Evolutionary conservation across 2,329 filamentous ascomycete species (phyloP).

Genomic region (Pseudopyricularia cyperi): DNA sequence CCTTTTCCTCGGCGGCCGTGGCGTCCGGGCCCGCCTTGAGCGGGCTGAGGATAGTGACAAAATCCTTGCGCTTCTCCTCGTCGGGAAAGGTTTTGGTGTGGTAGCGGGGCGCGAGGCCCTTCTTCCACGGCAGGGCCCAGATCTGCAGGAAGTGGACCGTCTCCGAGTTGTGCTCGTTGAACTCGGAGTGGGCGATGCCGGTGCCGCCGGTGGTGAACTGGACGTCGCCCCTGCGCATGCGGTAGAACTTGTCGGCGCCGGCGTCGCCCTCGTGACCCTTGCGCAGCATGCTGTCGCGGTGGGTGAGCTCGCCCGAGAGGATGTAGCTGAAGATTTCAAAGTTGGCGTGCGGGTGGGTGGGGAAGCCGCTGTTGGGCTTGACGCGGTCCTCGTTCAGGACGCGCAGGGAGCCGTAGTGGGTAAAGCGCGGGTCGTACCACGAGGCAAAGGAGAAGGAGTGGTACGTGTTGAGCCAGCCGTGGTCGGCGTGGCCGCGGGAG

Average conservation of each 20-base stretch:
- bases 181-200: conserved; percentile 68
- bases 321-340: conserved; percentile 88
- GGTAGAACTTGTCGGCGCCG: conserved; percentile 49
- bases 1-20: conserved; percentile 47
- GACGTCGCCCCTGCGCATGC: conserved; percentile 67
- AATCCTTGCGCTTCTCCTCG: conserved; percentile 54
- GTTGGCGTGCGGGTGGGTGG: conserved; percentile 72
- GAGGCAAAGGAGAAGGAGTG: conserved; percentile 77
- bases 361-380: conserved; percentile 60
- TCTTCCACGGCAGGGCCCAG: conserved; percentile 70
- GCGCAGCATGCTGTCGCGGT: conserved; percentile 73
- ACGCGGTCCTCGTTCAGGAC: conserved; percentile 88
- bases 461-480: conserved; percentile 80
- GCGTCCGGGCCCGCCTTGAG: conserved; percentile 54
- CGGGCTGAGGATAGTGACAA: conserved; percentile 66
- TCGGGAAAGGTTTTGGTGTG: conserved; percentile 64
- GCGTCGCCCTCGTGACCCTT: conserved; percentile 48
- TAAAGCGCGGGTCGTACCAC: conserved; percentile 54
- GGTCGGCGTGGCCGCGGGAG: conserved; percentile 62
- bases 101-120: conserved; percentile 60
- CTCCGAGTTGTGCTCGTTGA: conserved; percentile 59
- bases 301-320: conserved; percentile 72
- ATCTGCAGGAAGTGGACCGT: conserved; percentile 81
- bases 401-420: conserved; percentile 61
- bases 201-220: conserved; percentile 86